Conservation (phyloP, 2,329 filamentous ascomycete species). For the Alternaria metachromatica region DNA sequence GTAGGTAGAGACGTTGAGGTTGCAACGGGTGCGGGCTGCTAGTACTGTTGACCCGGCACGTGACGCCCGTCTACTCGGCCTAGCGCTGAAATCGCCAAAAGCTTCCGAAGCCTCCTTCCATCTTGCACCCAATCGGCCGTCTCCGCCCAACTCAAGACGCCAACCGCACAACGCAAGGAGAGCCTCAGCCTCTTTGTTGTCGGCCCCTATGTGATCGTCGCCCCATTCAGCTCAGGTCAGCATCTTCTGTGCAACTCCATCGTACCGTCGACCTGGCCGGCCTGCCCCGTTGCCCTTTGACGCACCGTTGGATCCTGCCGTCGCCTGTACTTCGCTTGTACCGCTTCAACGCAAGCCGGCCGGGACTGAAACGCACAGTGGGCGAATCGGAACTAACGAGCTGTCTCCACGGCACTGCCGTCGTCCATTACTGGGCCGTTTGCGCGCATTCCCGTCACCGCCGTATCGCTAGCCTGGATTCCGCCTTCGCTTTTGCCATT, state of each 20-base stretch:
- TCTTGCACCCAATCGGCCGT: conserved; percentile 8
- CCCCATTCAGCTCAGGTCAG: background rate
- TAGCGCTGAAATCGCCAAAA: conserved; percentile 7
- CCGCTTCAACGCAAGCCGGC: background rate
- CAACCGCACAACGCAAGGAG: background rate
- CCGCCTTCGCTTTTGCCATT: background rate
- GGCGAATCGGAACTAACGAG: conserved; percentile 1
- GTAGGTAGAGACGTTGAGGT: conserved; percentile 31
- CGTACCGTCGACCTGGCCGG: conserved; percentile 5
- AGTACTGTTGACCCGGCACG: conserved; percentile 10
- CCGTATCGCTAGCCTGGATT: background rate
- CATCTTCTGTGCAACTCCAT: conserved; percentile 2
- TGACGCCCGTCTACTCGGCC: conserved; percentile 1
- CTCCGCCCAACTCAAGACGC: conserved; percentile 1
- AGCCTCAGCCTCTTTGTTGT: conserved; percentile 12
- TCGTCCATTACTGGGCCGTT: conserved; percentile 1
- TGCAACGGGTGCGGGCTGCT: conserved; percentile 24
- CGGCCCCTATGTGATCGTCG: conserved; percentile 1
- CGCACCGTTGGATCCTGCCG: conserved; percentile 2
- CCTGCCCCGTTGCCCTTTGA: background rate
- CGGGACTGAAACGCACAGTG: conserved; percentile 2
- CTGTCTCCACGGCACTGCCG: conserved; percentile 4
- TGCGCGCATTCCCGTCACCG: background rate
- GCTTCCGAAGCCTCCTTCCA: conserved; percentile 1
- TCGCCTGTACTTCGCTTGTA: conserved; percentile 5